Evolutionary conservation across 768 basidiomycete genomes (phyloP).

Genomic region (Termitomyces eurrhizus): DNA sequence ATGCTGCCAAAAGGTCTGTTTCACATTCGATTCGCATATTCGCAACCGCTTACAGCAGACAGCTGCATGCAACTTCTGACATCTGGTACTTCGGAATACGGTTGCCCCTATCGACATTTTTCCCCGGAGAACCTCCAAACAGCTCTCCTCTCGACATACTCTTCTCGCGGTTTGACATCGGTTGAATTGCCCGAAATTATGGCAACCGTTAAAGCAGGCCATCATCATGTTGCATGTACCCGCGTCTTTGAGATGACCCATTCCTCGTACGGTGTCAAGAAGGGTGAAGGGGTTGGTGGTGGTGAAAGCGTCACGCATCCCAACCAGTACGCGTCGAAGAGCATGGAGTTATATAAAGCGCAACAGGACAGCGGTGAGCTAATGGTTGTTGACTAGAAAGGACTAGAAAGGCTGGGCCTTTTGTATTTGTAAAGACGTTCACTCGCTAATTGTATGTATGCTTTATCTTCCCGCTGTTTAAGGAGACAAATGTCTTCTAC

Average conservation of each 20-base stretch:
- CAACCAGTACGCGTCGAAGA: slow-evolving; percentile 81
- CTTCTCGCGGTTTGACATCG: slow-evolving; percentile 56
- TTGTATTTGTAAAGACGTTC: neutral
- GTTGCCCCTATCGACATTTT: slow-evolving; percentile 94
- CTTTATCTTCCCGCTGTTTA: neutral
- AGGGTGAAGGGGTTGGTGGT: slow-evolving; percentile 83
- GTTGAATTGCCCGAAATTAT: slow-evolving; percentile 81
- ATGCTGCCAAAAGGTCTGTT: slow-evolving; percentile 80
- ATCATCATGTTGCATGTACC: slow-evolving; percentile 96
- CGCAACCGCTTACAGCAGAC: slow-evolving; percentile 5
- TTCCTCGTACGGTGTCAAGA: slow-evolving; percentile 61
- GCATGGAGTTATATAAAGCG: slow-evolving; percentile 59
- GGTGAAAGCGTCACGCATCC: slow-evolving; percentile 93
- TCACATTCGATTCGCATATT: neutral
- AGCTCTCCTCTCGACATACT: slow-evolving; percentile 67
- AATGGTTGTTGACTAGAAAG: slow-evolving; percentile 36
- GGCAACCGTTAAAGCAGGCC: slow-evolving; percentile 68
- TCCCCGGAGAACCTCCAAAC: slow-evolving; percentile 77
- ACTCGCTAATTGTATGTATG: neutral
- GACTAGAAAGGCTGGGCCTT: slow-evolving; percentile 17
- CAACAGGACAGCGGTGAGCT: slow-evolving; percentile 34
- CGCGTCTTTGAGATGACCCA: slow-evolving; percentile 96
- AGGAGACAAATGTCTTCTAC: neutral
- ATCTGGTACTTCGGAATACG: slow-evolving; percentile 55
- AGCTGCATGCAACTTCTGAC: slow-evolving; percentile 91